Evolutionary conservation across 768 basidiomycete species (phyloP).

Genomic region (Pleurotus eryngii): DNA sequence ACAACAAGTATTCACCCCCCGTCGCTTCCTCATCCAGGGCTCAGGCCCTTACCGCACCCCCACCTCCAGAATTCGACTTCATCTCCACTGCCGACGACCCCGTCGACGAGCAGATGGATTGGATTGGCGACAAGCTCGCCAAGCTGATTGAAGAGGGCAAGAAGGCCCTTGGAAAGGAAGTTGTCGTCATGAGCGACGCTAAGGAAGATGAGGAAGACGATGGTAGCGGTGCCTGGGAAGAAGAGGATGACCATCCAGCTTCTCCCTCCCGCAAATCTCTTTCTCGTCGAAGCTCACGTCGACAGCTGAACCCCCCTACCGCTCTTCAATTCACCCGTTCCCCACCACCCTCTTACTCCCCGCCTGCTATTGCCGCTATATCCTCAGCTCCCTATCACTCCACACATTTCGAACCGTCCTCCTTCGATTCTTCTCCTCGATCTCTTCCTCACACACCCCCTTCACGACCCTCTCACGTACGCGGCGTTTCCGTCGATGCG

Average conservation of each 20-base stretch:
- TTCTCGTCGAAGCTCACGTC: constrained; percentile 19
- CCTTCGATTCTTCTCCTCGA: constrained; percentile 18
- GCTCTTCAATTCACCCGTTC: constrained; percentile 18
- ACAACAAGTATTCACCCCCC: constrained; percentile 24
- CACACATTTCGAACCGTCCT: constrained; percentile 26
- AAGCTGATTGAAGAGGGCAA: constrained; percentile 77
- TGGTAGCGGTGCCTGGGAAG: constrained; percentile 72
- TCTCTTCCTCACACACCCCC: constrained; percentile 11
- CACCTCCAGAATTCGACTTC: constrained; percentile 10
- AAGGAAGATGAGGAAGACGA: constrained; percentile 78
- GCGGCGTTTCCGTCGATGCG: constrained; percentile 34
- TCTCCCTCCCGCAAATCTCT: constrained; percentile 22
- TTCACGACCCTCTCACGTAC: constrained; percentile 15
- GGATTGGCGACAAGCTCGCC: constrained; percentile 71
- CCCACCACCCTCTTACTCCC: constrained; percentile 11
- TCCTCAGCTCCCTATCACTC: constrained; percentile 30
- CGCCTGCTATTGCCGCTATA: constrained; percentile 21
- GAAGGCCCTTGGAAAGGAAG: constrained; percentile 70
- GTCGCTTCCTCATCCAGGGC: constrained; percentile 7
- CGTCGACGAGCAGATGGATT: constrained; percentile 52
- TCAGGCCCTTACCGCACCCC: constrained; percentile 5
- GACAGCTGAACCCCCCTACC: constrained; percentile 19
- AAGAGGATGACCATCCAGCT: constrained; percentile 40
- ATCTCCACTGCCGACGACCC: neutral
- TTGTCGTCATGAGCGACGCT: constrained; percentile 74